Percentiles rank a stretch among this genome's conserved stretches.
phyloP scores from a whole-genome alignment of 768 basidiomycete genomes.

The Suillus decipiens region DNA sequence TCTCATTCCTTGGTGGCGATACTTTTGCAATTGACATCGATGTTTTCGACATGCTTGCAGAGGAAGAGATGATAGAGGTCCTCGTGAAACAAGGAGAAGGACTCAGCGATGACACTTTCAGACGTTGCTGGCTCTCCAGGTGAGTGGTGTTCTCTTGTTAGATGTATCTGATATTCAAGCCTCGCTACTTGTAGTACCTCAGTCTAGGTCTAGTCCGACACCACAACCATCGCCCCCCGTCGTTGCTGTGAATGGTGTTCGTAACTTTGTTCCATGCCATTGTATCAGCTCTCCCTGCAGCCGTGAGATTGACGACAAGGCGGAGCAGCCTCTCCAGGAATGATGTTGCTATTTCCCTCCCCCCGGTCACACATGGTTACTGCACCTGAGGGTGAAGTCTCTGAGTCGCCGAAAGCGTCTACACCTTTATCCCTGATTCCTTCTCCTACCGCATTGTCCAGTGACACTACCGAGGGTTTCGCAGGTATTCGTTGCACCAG shows the following conservation, averaged over 20 bases:
- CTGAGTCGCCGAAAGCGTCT: neutral
- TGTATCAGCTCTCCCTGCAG: neutral
- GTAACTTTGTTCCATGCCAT: neutral
- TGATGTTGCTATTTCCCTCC: neutral
- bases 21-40: constrained; percentile 28
- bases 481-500: constrained; percentile 15
- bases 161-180: neutral
- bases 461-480: constrained; percentile 6
- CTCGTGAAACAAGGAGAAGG: constrained; percentile 17
- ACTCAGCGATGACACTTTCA: neutral
- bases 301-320: neutral
- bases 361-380: neutral
- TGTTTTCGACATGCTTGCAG: constrained; percentile 26
- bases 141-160: neutral
- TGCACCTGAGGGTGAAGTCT: neutral
- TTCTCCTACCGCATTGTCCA: neutral
- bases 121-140: neutral
- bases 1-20: constrained; percentile 35
- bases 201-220: neutral
- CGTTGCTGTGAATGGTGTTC: neutral
- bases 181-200: neutral
- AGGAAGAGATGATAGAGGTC: constrained; percentile 25
- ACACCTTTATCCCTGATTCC: neutral
- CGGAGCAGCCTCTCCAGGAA: constrained; percentile 6
- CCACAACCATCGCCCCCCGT: neutral